These are phyloP conservation scores for Leccinum uliginosum DNA, from an alignment of 768 basidiomycete species.

Conservation along the genomic window DNA sequence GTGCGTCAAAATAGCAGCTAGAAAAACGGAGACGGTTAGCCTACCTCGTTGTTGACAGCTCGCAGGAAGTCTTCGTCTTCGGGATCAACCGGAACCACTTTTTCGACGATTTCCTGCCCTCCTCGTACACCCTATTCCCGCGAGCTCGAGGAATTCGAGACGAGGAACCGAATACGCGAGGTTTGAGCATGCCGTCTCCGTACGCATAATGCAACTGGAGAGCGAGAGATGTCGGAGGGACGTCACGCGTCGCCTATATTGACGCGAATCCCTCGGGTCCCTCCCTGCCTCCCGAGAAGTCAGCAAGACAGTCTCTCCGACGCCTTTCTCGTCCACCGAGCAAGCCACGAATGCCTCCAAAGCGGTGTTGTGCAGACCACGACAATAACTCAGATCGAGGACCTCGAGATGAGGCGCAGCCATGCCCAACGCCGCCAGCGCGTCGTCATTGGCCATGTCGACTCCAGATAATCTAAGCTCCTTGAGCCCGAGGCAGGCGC, in stretches of 20 bases:
- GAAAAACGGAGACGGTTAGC: too few relatives aligned
- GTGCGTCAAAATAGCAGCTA: too few relatives aligned
- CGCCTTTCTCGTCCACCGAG: constrained; percentile 23
- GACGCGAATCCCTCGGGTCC: constrained; percentile 44
- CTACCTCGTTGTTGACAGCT: neutral
- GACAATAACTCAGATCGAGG: constrained; percentile 73
- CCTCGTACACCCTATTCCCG: constrained; percentile 61
- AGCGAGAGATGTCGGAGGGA: constrained; percentile 68
- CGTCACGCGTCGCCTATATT: constrained; percentile 59
- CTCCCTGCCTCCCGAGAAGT: constrained; percentile 63
- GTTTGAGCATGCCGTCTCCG: constrained; percentile 70
- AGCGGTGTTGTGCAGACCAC: constrained; percentile 69
- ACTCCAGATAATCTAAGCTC: constrained; percentile 68
- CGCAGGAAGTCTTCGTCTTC: neutral
- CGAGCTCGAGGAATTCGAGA: constrained; percentile 76
- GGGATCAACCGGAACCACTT: neutral
- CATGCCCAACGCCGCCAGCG: constrained; percentile 62
- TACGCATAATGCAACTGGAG: constrained; percentile 66
- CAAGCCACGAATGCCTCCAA: constrained; percentile 69
- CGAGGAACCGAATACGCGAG: constrained; percentile 65
- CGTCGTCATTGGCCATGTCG: constrained; percentile 52
- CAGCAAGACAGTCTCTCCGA: constrained; percentile 45
- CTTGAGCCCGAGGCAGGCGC: constrained; percentile 50
- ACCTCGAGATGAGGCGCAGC: constrained; percentile 72
- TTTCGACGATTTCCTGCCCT: neutral